Evolutionary conservation across 1,284 basidiomycete genomes (phyloP).

Genomic region (Cutaneotrichosporon mucoides): DNA sequence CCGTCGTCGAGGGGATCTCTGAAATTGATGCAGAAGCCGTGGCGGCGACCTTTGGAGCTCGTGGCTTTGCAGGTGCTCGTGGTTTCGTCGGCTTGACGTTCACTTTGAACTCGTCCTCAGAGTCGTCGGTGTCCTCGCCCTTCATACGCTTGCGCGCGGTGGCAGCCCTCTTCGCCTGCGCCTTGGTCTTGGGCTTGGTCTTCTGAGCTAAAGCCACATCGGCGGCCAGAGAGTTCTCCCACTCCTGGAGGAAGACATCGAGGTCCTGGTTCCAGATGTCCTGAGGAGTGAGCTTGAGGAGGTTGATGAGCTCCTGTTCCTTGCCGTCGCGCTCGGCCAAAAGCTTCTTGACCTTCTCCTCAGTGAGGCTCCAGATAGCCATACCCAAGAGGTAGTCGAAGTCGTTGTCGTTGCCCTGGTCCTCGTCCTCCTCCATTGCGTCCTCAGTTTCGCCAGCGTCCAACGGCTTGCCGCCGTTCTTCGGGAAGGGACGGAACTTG

Average conservation of each 20-base stretch:
- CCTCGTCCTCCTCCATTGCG: slow-evolving; percentile 56
- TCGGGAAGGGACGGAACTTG: slow-evolving; percentile 84
- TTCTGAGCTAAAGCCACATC: slow-evolving; percentile 54
- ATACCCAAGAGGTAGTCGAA: slow-evolving; percentile 94
- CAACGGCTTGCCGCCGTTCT: slow-evolving; percentile 57
- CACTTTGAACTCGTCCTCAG: slow-evolving; percentile 58
- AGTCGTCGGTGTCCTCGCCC: slow-evolving; percentile 58
- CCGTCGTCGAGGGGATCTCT: too few relatives aligned
- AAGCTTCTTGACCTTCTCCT: slow-evolving; percentile 89
- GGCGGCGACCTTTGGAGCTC: slow-evolving; percentile 12
- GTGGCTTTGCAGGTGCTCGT: slow-evolving; percentile 43
- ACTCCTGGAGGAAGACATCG: slow-evolving; percentile 74
- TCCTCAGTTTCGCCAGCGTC: slow-evolving; percentile 69
- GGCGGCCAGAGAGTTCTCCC: slow-evolving; percentile 68
- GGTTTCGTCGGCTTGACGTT: slow-evolving; percentile 54
- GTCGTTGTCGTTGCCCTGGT: slow-evolving; percentile 60
- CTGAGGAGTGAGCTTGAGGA: slow-evolving; percentile 75
- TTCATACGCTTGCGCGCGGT: slow-evolving; percentile 55
- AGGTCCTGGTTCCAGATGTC: slow-evolving; percentile 91
- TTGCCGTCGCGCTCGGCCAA: slow-evolving; percentile 74
- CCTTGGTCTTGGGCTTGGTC: slow-evolving; percentile 62
- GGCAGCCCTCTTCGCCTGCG: slow-evolving; percentile 61
- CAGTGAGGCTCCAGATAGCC: slow-evolving; percentile 91
- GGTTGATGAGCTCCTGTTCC: slow-evolving; percentile 71
- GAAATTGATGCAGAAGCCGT: slow-evolving; percentile 2